Base-by-base conservation (phyloP, 2,329 filamentous ascomycete genomes). In the Juglanconis sp. region DNA sequence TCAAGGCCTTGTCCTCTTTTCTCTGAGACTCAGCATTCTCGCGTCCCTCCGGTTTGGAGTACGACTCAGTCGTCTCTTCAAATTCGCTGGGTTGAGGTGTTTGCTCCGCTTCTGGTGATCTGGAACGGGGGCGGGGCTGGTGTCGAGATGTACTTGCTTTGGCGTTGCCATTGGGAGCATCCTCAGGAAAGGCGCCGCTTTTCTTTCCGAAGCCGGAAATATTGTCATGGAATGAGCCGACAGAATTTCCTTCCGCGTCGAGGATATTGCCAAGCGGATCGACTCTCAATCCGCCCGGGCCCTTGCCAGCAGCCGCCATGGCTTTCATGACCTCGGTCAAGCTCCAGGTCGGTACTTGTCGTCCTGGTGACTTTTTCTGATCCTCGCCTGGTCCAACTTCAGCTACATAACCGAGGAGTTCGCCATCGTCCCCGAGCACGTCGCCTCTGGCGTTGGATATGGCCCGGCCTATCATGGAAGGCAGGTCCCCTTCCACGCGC, bases 401-500 rank as follows among this genome's bases (percentile, higher is more conserved):
- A 3, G 71, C 74, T 34, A 80, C 77, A 59, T 78, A 79, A 4
- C 78, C 78, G 30, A 79, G 67, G 4, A 80, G 67, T 58, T 77
- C 74, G 6, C 76, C 77, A 40, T 70, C 68, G 32, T 77, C 73
- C n/a, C 72, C 76, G 42, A 79, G 72, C 38, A 84, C 70, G 63
- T 82, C 76, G 15, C 81, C 81, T 24, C 73, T 72, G 3, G 73
- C 69, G 8, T 73, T 73, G 8, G 76, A 71, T 1, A 84, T 78
- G 48, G 73, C 74, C 46, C 76, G 72, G 36, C 81, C 82, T 5
- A 84, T 74, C 77, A 84, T 83, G 51, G 80, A 77, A 4, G 82
- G 82, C 31, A 85, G 71, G 67, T 84, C 82, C 6, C 82, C 82
- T 5, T 78, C 79, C 5, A 78, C 81, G 47, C 79, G 77, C 38